phyloP scores from a whole-genome alignment of 768 basidiomycete species.

The Mycena filopes region DNA sequence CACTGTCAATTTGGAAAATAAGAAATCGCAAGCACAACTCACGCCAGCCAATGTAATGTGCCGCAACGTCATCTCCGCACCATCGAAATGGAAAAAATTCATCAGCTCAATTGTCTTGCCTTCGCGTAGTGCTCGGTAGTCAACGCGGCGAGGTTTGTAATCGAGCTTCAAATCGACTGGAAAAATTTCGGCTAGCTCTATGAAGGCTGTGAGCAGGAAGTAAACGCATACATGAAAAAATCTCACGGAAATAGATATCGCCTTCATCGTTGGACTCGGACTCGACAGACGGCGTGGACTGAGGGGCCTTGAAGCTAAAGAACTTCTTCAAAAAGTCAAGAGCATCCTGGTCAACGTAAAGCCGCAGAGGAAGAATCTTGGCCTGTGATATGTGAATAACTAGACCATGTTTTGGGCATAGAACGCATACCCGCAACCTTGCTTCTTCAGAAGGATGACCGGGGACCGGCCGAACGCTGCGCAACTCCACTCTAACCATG shows the following conservation, averaged over 20 bases:
- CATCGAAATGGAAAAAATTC: constrained; percentile 99
- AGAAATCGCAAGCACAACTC: constrained; percentile 45
- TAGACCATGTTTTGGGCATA: constrained; percentile 24
- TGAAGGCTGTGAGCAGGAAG: neutral
- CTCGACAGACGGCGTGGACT: constrained; percentile 49
- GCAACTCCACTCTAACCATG: constrained; percentile 91
- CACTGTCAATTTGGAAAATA: neutral
- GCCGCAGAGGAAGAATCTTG: constrained; percentile 87
- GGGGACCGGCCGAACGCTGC: constrained; percentile 76
- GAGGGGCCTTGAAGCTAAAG: constrained; percentile 84
- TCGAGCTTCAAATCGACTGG: constrained; percentile 96
- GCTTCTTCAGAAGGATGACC: constrained; percentile 79
- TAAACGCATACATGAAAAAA: neutral
- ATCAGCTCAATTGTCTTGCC: constrained; percentile 96
- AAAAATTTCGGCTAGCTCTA: constrained; percentile 95
- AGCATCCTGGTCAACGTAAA: constrained; percentile 98
- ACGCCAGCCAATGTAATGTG: constrained; percentile 94
- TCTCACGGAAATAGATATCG: constrained; percentile 78
- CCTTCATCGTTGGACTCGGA: constrained; percentile 52
- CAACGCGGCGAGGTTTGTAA: constrained; percentile 97
- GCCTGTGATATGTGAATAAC: constrained; percentile 58
- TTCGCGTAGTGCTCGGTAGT: constrained; percentile 89
- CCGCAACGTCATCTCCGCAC: constrained; percentile 96
- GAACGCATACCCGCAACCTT: constrained; percentile 70
- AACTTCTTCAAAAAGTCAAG: constrained; percentile 98